A percentile compares a stretch with the other conserved stretches of the same genome.
These are phyloP conservation scores for Sporisorium iseilematis-ciliati DNA, from an alignment of 1,284 basidiomycete genomes.

Conservation along the genomic window DNA sequence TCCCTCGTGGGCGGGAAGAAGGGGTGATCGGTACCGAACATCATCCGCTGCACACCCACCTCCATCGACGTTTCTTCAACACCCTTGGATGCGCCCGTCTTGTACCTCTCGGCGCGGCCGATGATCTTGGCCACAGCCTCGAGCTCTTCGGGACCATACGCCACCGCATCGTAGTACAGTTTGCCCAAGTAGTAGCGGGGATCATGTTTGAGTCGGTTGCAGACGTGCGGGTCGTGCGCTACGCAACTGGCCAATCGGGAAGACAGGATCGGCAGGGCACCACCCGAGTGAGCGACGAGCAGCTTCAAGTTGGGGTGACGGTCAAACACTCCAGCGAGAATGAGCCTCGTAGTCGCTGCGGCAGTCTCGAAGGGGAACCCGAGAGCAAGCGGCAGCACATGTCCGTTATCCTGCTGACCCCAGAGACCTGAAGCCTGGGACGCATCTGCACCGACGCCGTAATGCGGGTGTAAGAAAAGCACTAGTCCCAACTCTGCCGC, in stretches of 20 bases:
- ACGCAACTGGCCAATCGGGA: conserved; percentile 85
- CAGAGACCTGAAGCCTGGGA: conserved; percentile 70
- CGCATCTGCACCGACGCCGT: conserved; percentile 29
- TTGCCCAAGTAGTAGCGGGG: conserved; percentile 81
- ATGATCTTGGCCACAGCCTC: conserved; percentile 80
- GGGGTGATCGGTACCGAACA: conserved; percentile 89
- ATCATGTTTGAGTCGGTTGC: conserved; percentile 80
- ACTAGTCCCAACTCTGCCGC: conserved; percentile 29
- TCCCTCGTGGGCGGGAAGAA: conserved; percentile 83
- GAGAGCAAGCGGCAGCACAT: conserved; percentile 84
- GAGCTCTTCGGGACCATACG: conserved; percentile 85
- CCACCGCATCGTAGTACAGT: conserved; percentile 84
- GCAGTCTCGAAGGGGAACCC: conserved; percentile 91
- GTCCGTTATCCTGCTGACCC: conserved; percentile 82
- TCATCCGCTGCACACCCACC: conserved; percentile 75
- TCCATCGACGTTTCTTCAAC: not conserved
- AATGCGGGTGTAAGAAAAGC: conserved; percentile 50
- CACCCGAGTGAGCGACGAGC: conserved; percentile 85
- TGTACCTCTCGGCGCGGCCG: conserved; percentile 75
- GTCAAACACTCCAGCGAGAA: conserved; percentile 83
- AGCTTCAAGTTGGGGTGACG: conserved; percentile 79
- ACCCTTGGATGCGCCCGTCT: conserved; percentile 6
- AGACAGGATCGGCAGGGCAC: conserved; percentile 80
- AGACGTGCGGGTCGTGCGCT: conserved; percentile 82
- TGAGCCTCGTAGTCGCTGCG: conserved; percentile 81